Base-by-base conservation (phyloP, 1,139 yeast species). In the Pneumocystis oryctolagi region DNA sequence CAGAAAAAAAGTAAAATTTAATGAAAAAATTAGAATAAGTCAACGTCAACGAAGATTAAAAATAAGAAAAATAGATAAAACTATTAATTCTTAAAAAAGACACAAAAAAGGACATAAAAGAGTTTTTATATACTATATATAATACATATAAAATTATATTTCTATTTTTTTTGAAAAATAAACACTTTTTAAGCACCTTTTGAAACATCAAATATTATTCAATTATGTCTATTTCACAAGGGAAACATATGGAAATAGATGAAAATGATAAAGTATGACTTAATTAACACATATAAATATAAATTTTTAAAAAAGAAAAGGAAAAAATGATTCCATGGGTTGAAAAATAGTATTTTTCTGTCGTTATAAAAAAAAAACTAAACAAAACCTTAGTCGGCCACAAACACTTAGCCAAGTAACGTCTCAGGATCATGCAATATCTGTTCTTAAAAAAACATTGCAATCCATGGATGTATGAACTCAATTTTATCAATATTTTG, bases 371-470 rank as follows among this genome's bases (percentile, higher is more conserved):
- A 14, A 30, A 25, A 37, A 60, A 28, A 32, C 62, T 64, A 28
- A 60, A 18, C 6, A n/a, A 6, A 25, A 2, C 2, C 28, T 12
- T 28, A 77, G 80, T 71, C 84, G 95, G 62, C 99, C 99, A 3
- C 85, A 82, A 71, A 82, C 80, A 60, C 78, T 92, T 62, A 86
- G 83, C 68, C 97, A 92, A 68, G 89, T 92, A 34, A 80, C 97
- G 2, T 88, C 97, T 0, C 99, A 92, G 71, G 94, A 86, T 62
- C 92, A 89, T 69, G 89, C 97, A 0, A 87, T 90, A 9, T 81
- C 81, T 34, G 95, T 92, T n/a, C 77, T 92, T 67, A 85, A 86
- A 72, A 83, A 84, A 70, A 86, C 96, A 0, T 73, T 94, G 37
- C 79, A 82, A 63, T 82, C 94, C 1, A 86, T 92, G 59, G 90